A percentile compares a stretch with the other conserved stretches of the same genome.
Evolutionary conservation across 352 stramenopile species (phyloP).

Genomic region (Globisporangium cystogenes): DNA sequence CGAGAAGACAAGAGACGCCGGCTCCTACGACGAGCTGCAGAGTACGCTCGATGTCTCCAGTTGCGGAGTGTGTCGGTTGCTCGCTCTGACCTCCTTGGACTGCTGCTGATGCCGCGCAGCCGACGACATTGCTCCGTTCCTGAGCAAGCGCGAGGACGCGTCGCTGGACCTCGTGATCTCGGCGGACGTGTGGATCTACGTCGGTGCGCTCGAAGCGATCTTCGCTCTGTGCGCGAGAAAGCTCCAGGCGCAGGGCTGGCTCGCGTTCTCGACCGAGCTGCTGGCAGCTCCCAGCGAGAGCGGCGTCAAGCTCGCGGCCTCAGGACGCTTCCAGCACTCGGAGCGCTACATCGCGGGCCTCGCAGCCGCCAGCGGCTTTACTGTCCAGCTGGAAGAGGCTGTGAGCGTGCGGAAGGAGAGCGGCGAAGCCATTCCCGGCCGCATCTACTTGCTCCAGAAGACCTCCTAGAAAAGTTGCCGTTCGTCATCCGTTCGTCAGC

Average conservation of each 20-base stretch:
- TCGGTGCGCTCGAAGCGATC: slow-evolving; percentile 61
- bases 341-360: slow-evolving; percentile 54
- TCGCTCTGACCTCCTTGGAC: background rate
- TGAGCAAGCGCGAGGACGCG: slow-evolving; percentile 28
- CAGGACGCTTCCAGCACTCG: slow-evolving; percentile 76
- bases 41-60: too few relatives aligned
- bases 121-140: slow-evolving; percentile 48
- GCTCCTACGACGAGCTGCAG: slow-evolving; percentile 65
- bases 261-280: slow-evolving; percentile 72
- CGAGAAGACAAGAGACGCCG: slow-evolving; percentile 54
- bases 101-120: slow-evolving; percentile 15
- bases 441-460: slow-evolving; percentile 51
- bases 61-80: slow-evolving; percentile 3
- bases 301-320: slow-evolving; percentile 50
- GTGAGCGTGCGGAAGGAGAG: slow-evolving; percentile 71
- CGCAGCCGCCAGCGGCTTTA: slow-evolving; percentile 30
- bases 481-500: background rate
- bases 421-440: slow-evolving; percentile 54
- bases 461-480: too few relatives aligned
- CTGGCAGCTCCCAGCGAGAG: slow-evolving; percentile 9
- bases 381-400: slow-evolving; percentile 28
- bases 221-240: slow-evolving; percentile 43
- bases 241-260: slow-evolving; percentile 32
- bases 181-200: slow-evolving; percentile 85
- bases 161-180: slow-evolving; percentile 66